A percentile compares a stretch with the other conserved stretches of the same genome.
Evolutionary conservation across 208 protist species (phyloP).

Genomic region (Crithidia brevicula): DNA sequence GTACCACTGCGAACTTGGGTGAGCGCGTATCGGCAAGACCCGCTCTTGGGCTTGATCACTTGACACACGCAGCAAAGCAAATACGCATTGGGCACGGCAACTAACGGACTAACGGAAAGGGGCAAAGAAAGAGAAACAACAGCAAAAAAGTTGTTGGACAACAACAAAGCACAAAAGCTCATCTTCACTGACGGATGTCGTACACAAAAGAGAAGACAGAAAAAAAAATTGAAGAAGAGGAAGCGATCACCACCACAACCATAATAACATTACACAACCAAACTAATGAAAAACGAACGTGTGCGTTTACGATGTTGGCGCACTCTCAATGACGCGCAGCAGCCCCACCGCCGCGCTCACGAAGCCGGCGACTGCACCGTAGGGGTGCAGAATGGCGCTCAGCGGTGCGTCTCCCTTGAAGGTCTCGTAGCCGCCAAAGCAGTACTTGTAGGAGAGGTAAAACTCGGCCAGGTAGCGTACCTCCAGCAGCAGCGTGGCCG

Average conservation of each 20-base stretch:
- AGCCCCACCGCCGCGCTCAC: constrained; percentile 72
- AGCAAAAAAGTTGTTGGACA: too few relatives aligned
- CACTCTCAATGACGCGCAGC: constrained; percentile 74
- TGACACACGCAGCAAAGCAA: too few relatives aligned
- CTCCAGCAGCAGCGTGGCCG: constrained; percentile 73
- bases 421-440: constrained; percentile 75
- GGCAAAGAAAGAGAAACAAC: too few relatives aligned
- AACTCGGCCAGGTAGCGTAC: constrained; percentile 80
- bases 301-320: constrained; percentile 42
- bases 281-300: neutral
- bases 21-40: too few relatives aligned
- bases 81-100: too few relatives aligned
- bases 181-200: too few relatives aligned
- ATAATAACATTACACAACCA: neutral
- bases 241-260: too few relatives aligned
- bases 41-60: too few relatives aligned
- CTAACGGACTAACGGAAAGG: too few relatives aligned
- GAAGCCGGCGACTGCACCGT: constrained; percentile 66
- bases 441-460: constrained; percentile 83
- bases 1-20: too few relatives aligned
- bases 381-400: constrained; percentile 52
- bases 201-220: too few relatives aligned
- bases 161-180: too few relatives aligned
- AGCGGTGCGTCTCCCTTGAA: constrained; percentile 61
- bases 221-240: neutral